phyloP scores from a whole-genome alignment of 2,329 filamentous ascomycete species.

The Pestalotiopsis sp. region DNA sequence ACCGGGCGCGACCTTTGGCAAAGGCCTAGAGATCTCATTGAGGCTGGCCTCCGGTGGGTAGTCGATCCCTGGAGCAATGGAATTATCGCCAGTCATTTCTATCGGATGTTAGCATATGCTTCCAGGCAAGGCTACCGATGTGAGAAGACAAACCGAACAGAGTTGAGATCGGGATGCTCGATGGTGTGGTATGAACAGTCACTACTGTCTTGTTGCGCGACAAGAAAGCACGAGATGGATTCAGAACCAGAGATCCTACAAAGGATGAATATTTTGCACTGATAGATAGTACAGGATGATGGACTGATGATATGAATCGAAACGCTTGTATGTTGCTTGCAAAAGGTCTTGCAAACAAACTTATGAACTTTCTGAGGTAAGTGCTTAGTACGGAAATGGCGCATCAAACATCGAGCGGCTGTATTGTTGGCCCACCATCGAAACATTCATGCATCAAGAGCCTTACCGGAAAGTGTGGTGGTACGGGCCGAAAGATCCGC shows the following conservation, averaged over 20 bases:
- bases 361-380: too few relatives aligned
- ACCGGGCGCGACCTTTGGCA: not conserved
- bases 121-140: not conserved
- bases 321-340: too few relatives aligned
- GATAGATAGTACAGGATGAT: not conserved
- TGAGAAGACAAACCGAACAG: not conserved
- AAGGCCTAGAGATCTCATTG: not conserved
- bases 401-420: too few relatives aligned
- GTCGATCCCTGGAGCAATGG: not conserved
- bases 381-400: too few relatives aligned
- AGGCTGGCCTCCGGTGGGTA: not conserved
- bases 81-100: not conserved
- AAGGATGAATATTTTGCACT: not conserved
- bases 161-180: not conserved
- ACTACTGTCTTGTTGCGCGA: not conserved
- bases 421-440: too few relatives aligned
- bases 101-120: not conserved
- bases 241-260: not conserved
- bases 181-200: not conserved
- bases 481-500: too few relatives aligned
- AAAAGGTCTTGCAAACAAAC: too few relatives aligned
- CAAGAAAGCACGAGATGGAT: not conserved
- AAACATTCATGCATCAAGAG: too few relatives aligned
- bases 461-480: too few relatives aligned
- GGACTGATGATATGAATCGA: not conserved